phyloP scores from a whole-genome alignment of 2,329 filamentous ascomycete genomes.

The Fusarium sp. region DNA sequence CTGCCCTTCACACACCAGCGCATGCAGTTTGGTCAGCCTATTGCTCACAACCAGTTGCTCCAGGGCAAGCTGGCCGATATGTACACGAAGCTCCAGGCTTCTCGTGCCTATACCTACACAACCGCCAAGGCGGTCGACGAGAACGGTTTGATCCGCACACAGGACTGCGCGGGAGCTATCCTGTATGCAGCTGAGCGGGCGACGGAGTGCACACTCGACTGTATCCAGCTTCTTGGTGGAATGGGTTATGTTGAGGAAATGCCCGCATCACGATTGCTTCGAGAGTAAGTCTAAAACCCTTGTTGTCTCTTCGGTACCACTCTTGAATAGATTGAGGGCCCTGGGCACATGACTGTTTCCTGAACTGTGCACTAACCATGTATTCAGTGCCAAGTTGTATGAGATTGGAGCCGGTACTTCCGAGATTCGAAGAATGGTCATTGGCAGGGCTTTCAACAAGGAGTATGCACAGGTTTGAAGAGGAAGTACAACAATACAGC shows the following conservation, averaged over 20 bases:
- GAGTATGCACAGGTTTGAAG: constrained; percentile 65
- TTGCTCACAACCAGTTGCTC: constrained; percentile 91
- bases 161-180: constrained; percentile 95
- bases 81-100: constrained; percentile 91
- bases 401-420: constrained; percentile 97
- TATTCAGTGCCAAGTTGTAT: constrained; percentile 74
- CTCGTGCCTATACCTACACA: constrained; percentile 84
- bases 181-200: constrained; percentile 91
- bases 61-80: constrained; percentile 96
- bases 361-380: constrained; percentile 41
- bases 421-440: constrained; percentile 92
- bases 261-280: constrained; percentile 82
- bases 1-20: constrained; percentile 90
- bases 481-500: background rate
- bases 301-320: background rate
- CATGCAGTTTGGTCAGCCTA: constrained; percentile 85
- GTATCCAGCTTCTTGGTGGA: constrained; percentile 90
- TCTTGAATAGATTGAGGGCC: background rate
- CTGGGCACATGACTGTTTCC: background rate
- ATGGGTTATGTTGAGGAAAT: constrained; percentile 98
- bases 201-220: constrained; percentile 85
- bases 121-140: constrained; percentile 85
- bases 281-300: constrained; percentile 61
- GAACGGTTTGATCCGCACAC: constrained; percentile 74
- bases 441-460: constrained; percentile 90